Conservation (phyloP, 805 yeast species). For the Priceomyces carsonii region DNA sequence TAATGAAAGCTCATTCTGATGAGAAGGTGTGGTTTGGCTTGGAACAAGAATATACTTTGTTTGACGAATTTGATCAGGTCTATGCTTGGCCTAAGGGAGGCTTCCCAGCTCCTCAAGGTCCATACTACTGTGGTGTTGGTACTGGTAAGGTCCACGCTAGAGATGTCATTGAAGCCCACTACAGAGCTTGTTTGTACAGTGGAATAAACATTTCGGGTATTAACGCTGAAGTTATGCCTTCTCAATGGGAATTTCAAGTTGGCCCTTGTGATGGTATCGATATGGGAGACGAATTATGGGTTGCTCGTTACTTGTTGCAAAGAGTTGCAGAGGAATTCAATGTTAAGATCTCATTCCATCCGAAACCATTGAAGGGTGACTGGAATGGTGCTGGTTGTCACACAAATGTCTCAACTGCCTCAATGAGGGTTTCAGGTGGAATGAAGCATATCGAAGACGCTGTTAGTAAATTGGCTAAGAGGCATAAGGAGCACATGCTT, state of each 20-base stretch:
- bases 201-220: conserved; percentile 93
- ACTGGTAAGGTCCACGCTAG: conserved; percentile 97
- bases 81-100: conserved; percentile 99
- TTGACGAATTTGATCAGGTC: conserved; percentile 84
- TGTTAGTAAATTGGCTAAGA: conserved; percentile 87
- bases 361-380: conserved; percentile 98
- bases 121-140: conserved; percentile 99
- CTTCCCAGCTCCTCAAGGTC: conserved; percentile 99
- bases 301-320: conserved; percentile 88
- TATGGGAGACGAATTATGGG: conserved; percentile 98
- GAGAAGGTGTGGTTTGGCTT: conserved; percentile 95
- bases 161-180: conserved; percentile 98
- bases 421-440: conserved; percentile 95
- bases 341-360: conserved; percentile 98
- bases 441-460: conserved; percentile 93
- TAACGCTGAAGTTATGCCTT: conserved; percentile 99
- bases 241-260: conserved; percentile 99
- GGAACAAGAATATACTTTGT: conserved; percentile 97
- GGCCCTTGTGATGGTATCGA: conserved; percentile 95
- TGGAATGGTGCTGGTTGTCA: conserved; percentile 99
- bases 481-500: conserved; percentile 95
- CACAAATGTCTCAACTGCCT: conserved; percentile 92
- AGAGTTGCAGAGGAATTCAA: conserved; percentile 99
- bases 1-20: conserved; percentile 86
- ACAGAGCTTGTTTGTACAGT: conserved; percentile 94